phyloP scores from a whole-genome alignment of 805 yeast species.

The Ogataea philodendri region DNA sequence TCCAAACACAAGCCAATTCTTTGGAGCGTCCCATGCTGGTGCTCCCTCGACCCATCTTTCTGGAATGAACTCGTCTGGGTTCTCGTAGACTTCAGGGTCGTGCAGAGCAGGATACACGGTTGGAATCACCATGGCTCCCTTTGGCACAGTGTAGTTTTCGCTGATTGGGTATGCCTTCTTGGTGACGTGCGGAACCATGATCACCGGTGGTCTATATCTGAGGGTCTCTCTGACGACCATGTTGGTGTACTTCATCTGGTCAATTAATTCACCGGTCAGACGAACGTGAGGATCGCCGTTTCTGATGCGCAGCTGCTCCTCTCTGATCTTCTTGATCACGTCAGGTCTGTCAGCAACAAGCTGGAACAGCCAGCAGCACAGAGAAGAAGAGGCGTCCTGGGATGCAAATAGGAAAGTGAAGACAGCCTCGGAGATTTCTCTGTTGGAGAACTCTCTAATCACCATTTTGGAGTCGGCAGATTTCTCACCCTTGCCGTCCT shows the following conservation, averaged over 20 bases:
- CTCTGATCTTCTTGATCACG: constrained; percentile 78
- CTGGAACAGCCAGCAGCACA: constrained; percentile 98
- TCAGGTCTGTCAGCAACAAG: constrained; percentile 95
- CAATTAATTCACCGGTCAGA: constrained; percentile 71
- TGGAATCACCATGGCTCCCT: constrained; percentile 96
- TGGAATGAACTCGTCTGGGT: constrained; percentile 92
- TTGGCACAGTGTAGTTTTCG: constrained; percentile 85
- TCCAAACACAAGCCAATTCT: constrained; percentile 96
- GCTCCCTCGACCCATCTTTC: constrained; percentile 91
- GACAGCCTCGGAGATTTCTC: constrained; percentile 92
- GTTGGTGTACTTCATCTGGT: constrained; percentile 81
- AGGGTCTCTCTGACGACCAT: constrained; percentile 90
- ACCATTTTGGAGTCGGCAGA: constrained; percentile 54
- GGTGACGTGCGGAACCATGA: constrained; percentile 96
- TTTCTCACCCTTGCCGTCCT: constrained; percentile 41
- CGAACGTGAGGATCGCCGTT: constrained; percentile 64
- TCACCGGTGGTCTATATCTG: constrained; percentile 94
- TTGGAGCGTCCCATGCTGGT: constrained; percentile 68
- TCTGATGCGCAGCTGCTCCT: constrained; percentile 86
- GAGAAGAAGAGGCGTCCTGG: constrained; percentile 96
- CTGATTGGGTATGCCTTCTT: constrained; percentile 84
- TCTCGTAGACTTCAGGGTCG: constrained; percentile 93
- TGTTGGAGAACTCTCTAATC: constrained; percentile 81
- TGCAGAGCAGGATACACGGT: constrained; percentile 94
- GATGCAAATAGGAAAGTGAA: constrained; percentile 97